These are phyloP conservation scores for Simplicillium aogashimaense DNA, from an alignment of 2,329 filamentous ascomycete species.

Conservation along the genomic window DNA sequence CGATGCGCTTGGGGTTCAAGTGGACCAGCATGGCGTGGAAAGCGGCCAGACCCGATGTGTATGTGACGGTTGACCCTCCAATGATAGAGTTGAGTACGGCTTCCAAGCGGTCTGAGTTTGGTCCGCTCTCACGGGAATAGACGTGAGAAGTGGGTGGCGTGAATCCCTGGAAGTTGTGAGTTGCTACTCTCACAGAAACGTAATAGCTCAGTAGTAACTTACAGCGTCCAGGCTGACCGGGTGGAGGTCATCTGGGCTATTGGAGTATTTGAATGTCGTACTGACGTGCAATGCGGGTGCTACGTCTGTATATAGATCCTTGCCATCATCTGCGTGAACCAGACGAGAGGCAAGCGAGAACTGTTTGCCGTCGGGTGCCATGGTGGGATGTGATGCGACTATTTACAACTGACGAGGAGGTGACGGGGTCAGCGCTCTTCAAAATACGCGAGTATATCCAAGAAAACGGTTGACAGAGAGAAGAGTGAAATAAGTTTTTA, in stretches of 20 bases:
- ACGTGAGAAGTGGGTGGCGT: constrained; percentile 55
- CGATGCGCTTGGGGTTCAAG: constrained; percentile 72
- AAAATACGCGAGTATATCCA: too few relatives aligned
- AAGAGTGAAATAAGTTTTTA: too few relatives aligned
- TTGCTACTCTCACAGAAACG: too few relatives aligned
- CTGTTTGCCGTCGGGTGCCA: background rate
- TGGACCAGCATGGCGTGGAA: constrained; percentile 83
- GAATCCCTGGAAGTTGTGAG: constrained; percentile 25
- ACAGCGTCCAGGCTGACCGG: constrained; percentile 10
- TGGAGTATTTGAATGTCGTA: constrained; percentile 78
- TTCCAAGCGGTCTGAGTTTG: constrained; percentile 79
- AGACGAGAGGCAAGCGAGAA: constrained; percentile 55
- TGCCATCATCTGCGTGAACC: constrained; percentile 73
- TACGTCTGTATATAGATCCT: constrained; percentile 67
- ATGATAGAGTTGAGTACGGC: constrained; percentile 67
- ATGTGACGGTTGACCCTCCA: constrained; percentile 61
- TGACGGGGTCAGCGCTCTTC: too few relatives aligned
- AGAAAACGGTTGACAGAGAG: too few relatives aligned
- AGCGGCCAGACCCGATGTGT: constrained; percentile 75
- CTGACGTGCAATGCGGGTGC: constrained; percentile 85
- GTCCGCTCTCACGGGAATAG: constrained; percentile 73
- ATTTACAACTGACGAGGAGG: too few relatives aligned
- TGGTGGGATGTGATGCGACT: background rate
- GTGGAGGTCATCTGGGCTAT: constrained; percentile 55
- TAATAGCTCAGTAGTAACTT: too few relatives aligned